These are phyloP conservation scores for Cochlearia excelsa DNA, from an alignment of 345 rosid species.

Conservation along the genomic window DNA sequence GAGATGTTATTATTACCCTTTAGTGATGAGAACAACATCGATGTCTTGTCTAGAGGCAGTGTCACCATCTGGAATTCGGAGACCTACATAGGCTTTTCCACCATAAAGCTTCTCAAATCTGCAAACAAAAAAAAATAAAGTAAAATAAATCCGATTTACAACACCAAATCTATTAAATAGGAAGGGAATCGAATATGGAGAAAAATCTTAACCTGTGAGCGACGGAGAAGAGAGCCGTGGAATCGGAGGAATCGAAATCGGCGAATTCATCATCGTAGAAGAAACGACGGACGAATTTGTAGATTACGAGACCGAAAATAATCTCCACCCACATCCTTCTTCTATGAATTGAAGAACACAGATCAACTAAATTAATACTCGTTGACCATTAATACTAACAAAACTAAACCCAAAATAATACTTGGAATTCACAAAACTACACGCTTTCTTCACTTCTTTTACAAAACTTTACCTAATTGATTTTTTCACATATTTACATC, in stretches of 20 bases:
- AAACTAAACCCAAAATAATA: too few relatives aligned
- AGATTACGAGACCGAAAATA: conserved; percentile 63
- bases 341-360: background rate
- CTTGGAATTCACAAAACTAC: too few relatives aligned
- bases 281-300: conserved; percentile 48
- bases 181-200: background rate
- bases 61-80: conserved; percentile 87
- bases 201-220: conserved; percentile 45
- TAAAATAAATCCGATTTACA: too few relatives aligned
- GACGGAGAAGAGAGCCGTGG: conserved; percentile 67
- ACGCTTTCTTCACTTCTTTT: too few relatives aligned
- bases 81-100: conserved; percentile 83
- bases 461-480: too few relatives aligned
- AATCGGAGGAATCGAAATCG: conserved; percentile 61
- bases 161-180: too few relatives aligned
- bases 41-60: conserved; percentile 65
- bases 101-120: conserved; percentile 85
- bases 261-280: conserved; percentile 52
- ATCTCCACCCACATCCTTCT: conserved; percentile 77
- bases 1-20: conserved; percentile 39
- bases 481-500: too few relatives aligned
- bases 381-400: too few relatives aligned
- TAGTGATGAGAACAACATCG: conserved; percentile 68
- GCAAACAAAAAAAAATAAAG: background rate
- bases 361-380: too few relatives aligned